Base-by-base conservation (phyloP, 352 stramenopile genomes). In the Phytopythium boreale region DNA sequence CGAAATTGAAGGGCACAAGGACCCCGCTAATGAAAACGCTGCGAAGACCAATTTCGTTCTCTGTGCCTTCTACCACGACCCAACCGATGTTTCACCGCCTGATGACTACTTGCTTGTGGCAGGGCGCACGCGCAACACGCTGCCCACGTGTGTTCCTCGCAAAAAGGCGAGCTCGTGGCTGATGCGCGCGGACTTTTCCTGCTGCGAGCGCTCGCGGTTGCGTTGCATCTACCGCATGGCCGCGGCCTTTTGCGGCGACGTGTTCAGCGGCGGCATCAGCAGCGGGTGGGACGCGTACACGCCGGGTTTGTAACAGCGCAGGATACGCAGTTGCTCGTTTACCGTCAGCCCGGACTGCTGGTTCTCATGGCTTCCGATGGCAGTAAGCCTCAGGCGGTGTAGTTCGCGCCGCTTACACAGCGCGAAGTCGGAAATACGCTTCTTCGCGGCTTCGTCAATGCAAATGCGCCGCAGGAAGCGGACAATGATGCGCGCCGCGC, bases 271-370 rank as follows among this genome's bases (percentile, higher is more conserved):
- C 17, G 37, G 34, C 34, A 63, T 29, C 0, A 57, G 37, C 8
- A 63, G 17, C n/a, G 49, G 31, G 19, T 46, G 27, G 10, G 72
- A 68, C 58, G 36, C 74, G 50, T 80, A 89, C 1, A 89, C 59
- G 19, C 74, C 63, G n/a, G 82, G 82, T 37, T 90, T 90, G 58
- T 86, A 88, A 53, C 80, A 81, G 57, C 87, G 79, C 52, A 90
- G 64, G 2, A 90, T 66, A 1, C 67, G 74, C 11, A 87, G 67
- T 47, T 89, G 82, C 52, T 90, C 58, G 26, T 61, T 64, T 12
- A 66, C 73, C 17, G 67, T 87, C 57, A 88, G 51, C 22, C 72
- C 58, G 10, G 61, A 59, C n/a, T 71, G 41, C 8, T 68, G 63
- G 37, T 59, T 66, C 24, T 62, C 64, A 41, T 65, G 11, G 29